Base-by-base conservation (phyloP, 1,284 basidiomycete species). In the Tilletia caries region DNA sequence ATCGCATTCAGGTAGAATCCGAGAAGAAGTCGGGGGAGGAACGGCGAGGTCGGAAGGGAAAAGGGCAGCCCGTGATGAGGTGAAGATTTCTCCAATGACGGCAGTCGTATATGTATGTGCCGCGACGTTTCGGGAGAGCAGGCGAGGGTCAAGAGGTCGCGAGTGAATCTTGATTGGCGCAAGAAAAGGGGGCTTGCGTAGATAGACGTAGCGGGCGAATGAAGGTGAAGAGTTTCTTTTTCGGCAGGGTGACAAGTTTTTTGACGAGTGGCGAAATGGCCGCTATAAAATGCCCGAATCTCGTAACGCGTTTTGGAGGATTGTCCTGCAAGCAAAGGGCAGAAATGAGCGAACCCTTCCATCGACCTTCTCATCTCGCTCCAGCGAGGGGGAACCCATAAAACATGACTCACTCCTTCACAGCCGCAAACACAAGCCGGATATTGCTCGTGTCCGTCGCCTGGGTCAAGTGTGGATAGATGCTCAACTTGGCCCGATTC, bases 401-500 rank as follows among this genome's bases (percentile, higher is more conserved):
- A 12, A 1, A 3, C 6, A 15, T 23, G 1, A 74, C 73, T 70
- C 66, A 74, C 86, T 98, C 95, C 85, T 97, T 97, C 73, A 97
- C 93, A 0, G 95, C 94, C 0, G 93, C 93, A 78, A 98, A 97
- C 10, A 98, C 94, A 0, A 97, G 88, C 74, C 92, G 88, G 73
- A 98, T 88, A 84, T 88, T 88, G 58, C 84, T 85, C 20, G 87
- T 88, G 79, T 88, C 87, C 1, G 87, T 88, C 18, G 87, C 87
- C 73, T 88, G 87, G n/a, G 87, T 88, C 70, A 88, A 74, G 79
- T 78, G 80, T 33, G 79, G 81, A 68, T 78, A 79, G 72, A 79
- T 76, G 71, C 75, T 78, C 32, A 82, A 70, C 44, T 76, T 74
- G 13, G 80, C 78, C 33, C 93, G 86, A 82, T 98, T 98, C 58